Evolutionary conservation across 2,329 filamentous ascomycete species (phyloP).

Genomic region (Phialophora expanda): DNA sequence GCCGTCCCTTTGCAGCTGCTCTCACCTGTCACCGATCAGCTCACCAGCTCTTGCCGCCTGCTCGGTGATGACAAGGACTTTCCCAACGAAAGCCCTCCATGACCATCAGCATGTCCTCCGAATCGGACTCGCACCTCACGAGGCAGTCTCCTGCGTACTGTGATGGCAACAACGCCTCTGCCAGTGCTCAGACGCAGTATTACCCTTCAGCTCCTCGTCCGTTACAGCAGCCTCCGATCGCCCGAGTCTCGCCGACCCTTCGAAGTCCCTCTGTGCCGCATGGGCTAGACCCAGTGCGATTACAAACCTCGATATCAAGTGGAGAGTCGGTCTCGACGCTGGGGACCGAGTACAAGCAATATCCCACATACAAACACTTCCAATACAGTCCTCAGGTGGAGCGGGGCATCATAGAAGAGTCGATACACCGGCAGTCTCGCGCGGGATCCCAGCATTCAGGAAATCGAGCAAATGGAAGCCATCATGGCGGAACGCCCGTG

Average conservation of each 20-base stretch:
- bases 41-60: constrained; percentile 15
- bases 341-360: constrained; percentile 31
- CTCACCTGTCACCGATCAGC: constrained; percentile 8
- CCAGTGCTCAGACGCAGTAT: constrained; percentile 19
- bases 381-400: constrained; percentile 28
- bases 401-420: constrained; percentile 22
- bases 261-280: constrained; percentile 12
- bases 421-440: constrained; percentile 21
- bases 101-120: constrained; percentile 25
- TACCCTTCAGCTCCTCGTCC: constrained; percentile 10
- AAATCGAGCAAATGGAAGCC: constrained; percentile 14
- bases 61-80: constrained; percentile 27
- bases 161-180: constrained; percentile 12
- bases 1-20: constrained; percentile 21
- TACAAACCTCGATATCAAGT: constrained; percentile 37
- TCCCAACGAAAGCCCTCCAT: constrained; percentile 7
- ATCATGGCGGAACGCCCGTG: constrained; percentile 25
- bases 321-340: constrained; percentile 35
- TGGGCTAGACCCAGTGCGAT: constrained; percentile 26
- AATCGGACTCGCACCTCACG: constrained; percentile 27
- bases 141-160: constrained; percentile 29
- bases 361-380: constrained; percentile 28
- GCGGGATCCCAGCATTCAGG: constrained; percentile 20
- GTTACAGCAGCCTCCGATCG: constrained; percentile 20
- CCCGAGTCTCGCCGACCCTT: constrained; percentile 26